These are phyloP conservation scores for Lachnellula occidentalis DNA, from an alignment of 2,329 filamentous ascomycete species.

Conservation along the genomic window DNA sequence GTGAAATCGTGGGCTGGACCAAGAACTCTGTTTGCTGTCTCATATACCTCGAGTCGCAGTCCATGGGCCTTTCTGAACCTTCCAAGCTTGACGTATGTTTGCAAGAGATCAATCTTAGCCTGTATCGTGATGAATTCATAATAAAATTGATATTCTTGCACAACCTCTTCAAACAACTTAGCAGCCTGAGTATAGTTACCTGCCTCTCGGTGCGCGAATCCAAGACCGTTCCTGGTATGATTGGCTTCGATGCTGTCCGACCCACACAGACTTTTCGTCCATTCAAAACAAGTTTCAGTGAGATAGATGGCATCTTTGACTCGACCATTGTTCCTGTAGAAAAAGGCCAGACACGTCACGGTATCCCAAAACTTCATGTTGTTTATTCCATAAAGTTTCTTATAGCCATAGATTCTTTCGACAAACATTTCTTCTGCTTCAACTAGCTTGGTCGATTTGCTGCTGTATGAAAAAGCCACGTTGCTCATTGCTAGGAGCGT, in stretches of 20 bases:
- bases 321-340: background rate
- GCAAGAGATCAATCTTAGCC: background rate
- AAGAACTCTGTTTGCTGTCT: background rate
- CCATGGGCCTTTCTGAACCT: background rate
- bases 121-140: background rate
- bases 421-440: background rate
- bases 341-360: background rate
- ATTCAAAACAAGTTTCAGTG: background rate
- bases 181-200: background rate
- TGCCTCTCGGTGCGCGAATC: background rate
- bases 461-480: background rate
- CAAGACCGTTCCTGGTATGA: background rate
- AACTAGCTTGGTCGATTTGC: background rate
- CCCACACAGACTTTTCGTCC: background rate
- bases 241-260: background rate
- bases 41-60: background rate
- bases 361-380: background rate
- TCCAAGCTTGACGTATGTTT: background rate
- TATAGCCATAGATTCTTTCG: background rate
- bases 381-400: background rate
- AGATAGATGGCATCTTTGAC: background rate
- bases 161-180: background rate
- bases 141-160: background rate
- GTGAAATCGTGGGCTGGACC: background rate
- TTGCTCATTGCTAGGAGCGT: background rate